Conservation (phyloP, 2,329 filamentous ascomycete species). For the Beauveria medogensis region DNA sequence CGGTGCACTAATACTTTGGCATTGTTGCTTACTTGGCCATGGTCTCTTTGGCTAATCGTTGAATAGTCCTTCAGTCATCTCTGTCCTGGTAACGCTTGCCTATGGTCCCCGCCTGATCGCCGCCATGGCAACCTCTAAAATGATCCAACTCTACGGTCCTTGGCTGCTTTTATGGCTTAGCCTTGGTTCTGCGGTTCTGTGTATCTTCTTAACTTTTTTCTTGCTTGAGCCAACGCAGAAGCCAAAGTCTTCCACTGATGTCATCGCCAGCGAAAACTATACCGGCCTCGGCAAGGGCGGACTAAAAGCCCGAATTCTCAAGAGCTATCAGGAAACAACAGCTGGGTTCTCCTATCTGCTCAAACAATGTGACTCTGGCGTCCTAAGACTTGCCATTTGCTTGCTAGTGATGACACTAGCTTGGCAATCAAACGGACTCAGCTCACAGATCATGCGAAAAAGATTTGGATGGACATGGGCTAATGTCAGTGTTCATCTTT, state of each 20-base stretch:
- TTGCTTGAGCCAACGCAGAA: neutral
- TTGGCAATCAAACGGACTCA: neutral
- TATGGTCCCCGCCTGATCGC: neutral
- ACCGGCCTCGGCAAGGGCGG: neutral
- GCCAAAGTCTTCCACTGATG: neutral
- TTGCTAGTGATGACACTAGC: neutral
- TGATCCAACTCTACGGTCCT: neutral
- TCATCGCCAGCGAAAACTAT: neutral
- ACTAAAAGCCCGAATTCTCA: neutral
- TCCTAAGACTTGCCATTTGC: neutral
- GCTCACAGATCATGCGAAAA: neutral
- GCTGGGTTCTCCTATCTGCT: neutral
- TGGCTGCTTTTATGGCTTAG: neutral
- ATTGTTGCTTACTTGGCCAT: neutral
- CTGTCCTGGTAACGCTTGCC: neutral
- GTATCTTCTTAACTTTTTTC: neutral
- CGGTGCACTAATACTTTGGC: neutral
- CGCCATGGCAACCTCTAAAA: neutral
- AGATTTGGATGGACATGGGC: constrained; percentile 6
- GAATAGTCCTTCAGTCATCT: neutral
- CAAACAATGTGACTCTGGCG: neutral
- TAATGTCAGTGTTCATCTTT: neutral
- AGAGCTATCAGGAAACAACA: neutral
- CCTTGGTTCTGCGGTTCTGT: neutral
- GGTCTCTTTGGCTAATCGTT: neutral